phyloP scores from a whole-genome alignment of 495 filamentous ascomycete species.

The Pseudevernia furfuracea region DNA sequence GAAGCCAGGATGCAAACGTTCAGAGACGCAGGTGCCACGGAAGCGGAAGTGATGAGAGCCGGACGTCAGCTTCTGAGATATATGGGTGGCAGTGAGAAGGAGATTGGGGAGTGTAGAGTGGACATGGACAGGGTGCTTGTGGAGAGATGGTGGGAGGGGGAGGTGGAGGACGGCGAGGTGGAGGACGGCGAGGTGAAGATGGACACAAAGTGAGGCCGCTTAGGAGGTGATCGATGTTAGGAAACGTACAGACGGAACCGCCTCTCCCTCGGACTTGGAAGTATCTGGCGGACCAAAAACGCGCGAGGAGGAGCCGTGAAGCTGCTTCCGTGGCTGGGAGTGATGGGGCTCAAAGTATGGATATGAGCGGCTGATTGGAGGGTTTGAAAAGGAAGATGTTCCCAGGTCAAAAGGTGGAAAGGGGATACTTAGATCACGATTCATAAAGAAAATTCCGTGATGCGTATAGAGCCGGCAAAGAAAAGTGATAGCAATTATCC shows the following conservation, averaged over 20 bases:
- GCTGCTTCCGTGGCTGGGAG: neutral
- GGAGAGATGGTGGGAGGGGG: neutral
- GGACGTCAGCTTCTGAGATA: conserved; percentile 7
- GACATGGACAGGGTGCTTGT: conserved; percentile 5
- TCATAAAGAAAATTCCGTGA: no score
- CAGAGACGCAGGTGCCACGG: conserved; percentile 1
- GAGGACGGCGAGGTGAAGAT: neutral
- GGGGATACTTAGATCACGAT: no score
- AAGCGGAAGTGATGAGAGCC: neutral
- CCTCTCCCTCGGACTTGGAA: neutral
- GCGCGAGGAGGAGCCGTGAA: neutral
- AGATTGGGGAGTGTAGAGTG: neutral
- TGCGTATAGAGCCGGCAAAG: no score
- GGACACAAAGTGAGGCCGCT: neutral
- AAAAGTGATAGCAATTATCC: no score
- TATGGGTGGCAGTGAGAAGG: neutral
- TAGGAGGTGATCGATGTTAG: no score
- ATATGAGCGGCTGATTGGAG: neutral
- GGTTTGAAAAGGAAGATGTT: no score
- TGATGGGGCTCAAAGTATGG: neutral
- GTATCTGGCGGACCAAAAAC: neutral
- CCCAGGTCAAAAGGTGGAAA: no score
- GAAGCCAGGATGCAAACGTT: neutral
- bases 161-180: neutral
- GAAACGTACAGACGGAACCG: no score